Conservation (phyloP, 805 yeast genomes). For the Kodamaea sagamina region DNA sequence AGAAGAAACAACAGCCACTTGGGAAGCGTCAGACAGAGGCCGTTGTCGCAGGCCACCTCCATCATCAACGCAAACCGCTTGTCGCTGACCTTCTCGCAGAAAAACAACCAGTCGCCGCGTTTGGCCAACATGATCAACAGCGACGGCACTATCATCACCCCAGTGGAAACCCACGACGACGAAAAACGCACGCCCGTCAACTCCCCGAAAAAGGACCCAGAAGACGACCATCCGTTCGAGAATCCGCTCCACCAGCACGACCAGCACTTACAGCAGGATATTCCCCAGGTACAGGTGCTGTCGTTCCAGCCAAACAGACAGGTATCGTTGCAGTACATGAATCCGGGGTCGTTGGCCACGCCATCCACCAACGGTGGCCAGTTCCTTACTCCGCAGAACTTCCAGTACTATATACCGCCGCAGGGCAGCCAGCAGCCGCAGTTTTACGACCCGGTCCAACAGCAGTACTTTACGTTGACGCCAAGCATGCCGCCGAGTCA, state of each 20-base stretch:
- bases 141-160: constrained; percentile 47
- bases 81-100: constrained; percentile 41
- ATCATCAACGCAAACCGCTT: constrained; percentile 28
- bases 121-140: constrained; percentile 45
- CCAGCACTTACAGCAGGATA: not conserved
- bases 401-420: constrained; percentile 25
- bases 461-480: constrained; percentile 42
- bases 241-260: constrained; percentile 3
- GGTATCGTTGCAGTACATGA: constrained; percentile 3
- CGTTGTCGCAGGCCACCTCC: constrained; percentile 26
- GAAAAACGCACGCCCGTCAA: not conserved
- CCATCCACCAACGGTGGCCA: constrained; percentile 14
- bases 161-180: constrained; percentile 31
- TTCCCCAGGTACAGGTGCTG: not conserved
- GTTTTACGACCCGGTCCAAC: constrained; percentile 46
- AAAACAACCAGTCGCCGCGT: constrained; percentile 37
- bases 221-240: not conserved
- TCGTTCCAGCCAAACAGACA: constrained; percentile 4
- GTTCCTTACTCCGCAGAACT: constrained; percentile 20
- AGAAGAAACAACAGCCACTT: constrained; percentile 1
- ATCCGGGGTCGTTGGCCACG: constrained; percentile 6
- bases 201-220: not conserved
- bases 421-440: constrained; percentile 35
- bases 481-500: constrained; percentile 37
- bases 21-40: constrained; percentile 19